Conservation (phyloP, 73 alveolate genomes). For the Stentor roeselii region DNA sequence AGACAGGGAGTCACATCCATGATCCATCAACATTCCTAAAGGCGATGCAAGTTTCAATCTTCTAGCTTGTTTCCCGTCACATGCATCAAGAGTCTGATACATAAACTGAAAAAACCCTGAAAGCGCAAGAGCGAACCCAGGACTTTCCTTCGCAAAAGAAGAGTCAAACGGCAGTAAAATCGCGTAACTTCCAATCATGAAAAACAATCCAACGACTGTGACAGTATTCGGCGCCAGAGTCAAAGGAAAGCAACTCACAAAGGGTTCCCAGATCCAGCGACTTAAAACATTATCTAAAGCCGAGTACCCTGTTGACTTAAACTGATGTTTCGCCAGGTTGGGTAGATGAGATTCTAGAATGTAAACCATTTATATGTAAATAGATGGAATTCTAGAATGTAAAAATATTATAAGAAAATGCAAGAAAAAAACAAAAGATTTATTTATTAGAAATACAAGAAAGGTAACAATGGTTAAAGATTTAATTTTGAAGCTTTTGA, state of each 20-base stretch:
- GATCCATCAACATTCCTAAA: constrained; percentile 54
- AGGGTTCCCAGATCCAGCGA: neutral
- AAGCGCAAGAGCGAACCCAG: neutral
- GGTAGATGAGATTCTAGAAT: neutral
- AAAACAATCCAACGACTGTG: constrained; percentile 6
- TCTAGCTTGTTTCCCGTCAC: constrained; percentile 67
- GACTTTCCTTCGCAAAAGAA: neutral
- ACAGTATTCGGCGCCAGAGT: neutral
- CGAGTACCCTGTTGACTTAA: neutral
- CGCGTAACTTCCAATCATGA: neutral
- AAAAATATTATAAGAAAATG: too few relatives aligned
- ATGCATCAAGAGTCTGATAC: constrained; percentile 47
- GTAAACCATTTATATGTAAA: constrained; percentile 15
- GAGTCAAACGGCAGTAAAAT: neutral
- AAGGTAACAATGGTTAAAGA: too few relatives aligned
- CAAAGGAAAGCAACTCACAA: neutral
- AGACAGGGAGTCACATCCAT: constrained; percentile 62
- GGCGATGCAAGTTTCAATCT: constrained; percentile 47
- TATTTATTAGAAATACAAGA: too few relatives aligned
- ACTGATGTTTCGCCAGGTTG: neutral
- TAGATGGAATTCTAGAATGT: too few relatives aligned
- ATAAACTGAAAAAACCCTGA: constrained; percentile 21
- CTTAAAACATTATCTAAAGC: neutral
- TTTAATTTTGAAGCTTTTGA: too few relatives aligned
- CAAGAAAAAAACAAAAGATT: too few relatives aligned